These are phyloP conservation scores for Cryomyces antarcticus DNA, from an alignment of 495 filamentous ascomycete species.

Conservation along the genomic window DNA sequence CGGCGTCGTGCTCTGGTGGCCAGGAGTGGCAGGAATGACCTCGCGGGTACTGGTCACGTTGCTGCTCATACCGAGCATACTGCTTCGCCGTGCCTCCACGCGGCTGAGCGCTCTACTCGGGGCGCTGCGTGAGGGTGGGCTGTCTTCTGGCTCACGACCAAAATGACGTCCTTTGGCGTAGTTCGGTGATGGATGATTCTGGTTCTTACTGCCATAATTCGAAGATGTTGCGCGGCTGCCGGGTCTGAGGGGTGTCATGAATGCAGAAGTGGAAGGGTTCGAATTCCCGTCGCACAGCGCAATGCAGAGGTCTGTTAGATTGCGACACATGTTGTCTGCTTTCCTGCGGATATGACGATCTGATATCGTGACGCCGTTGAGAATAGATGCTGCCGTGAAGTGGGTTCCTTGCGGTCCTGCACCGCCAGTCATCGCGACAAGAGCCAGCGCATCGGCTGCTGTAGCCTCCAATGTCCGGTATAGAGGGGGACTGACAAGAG, in stretches of 20 bases:
- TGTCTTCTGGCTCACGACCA: slow-evolving; percentile 13
- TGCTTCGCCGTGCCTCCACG: slow-evolving; percentile 51
- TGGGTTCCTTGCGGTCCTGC: slow-evolving; percentile 33
- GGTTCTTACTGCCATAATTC: slow-evolving; percentile 3
- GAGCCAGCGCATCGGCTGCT: slow-evolving; percentile 54
- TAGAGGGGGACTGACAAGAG: slow-evolving; percentile 43
- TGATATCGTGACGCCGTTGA: slow-evolving; percentile 33
- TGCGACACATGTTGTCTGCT: slow-evolving; percentile 80
- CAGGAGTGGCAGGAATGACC: too few species aligned
- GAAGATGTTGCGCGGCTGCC: slow-evolving; percentile 12
- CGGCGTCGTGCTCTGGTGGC: too few species aligned
- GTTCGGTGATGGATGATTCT: neutral
- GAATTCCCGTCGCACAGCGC: slow-evolving; percentile 45
- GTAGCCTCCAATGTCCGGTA: slow-evolving; percentile 68
- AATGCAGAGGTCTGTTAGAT: slow-evolving; percentile 78
- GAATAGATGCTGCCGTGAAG: slow-evolving; percentile 42
- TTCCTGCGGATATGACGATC: slow-evolving; percentile 76
- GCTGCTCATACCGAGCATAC: slow-evolving; percentile 29
- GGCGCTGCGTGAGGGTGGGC: slow-evolving; percentile 18
- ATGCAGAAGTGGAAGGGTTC: slow-evolving; percentile 11
- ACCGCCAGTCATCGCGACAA: slow-evolving; percentile 54
- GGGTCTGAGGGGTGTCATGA: slow-evolving; percentile 1
- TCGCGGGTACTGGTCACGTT: slow-evolving; percentile 16
- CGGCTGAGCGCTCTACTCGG: slow-evolving; percentile 41
- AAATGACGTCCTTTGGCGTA: neutral